Conservation (phyloP, 2,329 filamentous ascomycete species). For the Colletotrichum zoysiae region DNA sequence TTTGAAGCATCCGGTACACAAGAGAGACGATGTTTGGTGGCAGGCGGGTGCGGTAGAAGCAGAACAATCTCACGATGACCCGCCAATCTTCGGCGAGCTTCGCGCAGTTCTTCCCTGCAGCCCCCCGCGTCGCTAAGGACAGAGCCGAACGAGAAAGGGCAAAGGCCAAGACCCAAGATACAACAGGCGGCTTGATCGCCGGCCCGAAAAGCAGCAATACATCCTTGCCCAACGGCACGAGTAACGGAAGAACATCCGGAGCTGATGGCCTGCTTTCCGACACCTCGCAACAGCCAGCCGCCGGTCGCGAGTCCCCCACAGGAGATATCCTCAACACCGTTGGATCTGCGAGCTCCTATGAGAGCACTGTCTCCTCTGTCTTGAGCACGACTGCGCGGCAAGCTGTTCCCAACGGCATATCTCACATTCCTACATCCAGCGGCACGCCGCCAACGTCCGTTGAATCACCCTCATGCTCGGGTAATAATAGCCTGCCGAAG, state of each 20-base stretch:
- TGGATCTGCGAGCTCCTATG: slow-evolving; percentile 79
- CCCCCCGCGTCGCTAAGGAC: slow-evolving; percentile 74
- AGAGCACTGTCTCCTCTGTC: slow-evolving; percentile 78
- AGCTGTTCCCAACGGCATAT: slow-evolving; percentile 56
- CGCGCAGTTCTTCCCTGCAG: slow-evolving; percentile 87
- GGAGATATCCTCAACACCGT: slow-evolving; percentile 78
- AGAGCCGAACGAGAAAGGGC: slow-evolving; percentile 72
- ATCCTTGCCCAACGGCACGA: slow-evolving; percentile 41
- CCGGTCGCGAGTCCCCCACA: slow-evolving; percentile 70
- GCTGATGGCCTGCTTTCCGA: slow-evolving; percentile 48
- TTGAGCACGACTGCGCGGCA: slow-evolving; percentile 68
- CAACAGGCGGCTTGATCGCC: slow-evolving; percentile 43
- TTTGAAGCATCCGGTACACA: slow-evolving; percentile 45
- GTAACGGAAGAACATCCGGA: slow-evolving; percentile 23
- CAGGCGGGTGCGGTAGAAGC: slow-evolving; percentile 65
- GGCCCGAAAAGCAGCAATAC: slow-evolving; percentile 46
- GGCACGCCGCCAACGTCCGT: slow-evolving; percentile 64
- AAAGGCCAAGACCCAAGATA: slow-evolving; percentile 61
- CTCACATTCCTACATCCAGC: slow-evolving; percentile 58
- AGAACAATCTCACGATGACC: slow-evolving; percentile 75
- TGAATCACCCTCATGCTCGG: slow-evolving; percentile 65
- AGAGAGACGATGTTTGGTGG: slow-evolving; percentile 69
- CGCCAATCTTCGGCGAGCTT: slow-evolving; percentile 82
- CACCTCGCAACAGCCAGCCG: slow-evolving; percentile 55
- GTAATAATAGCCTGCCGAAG: slow-evolving; percentile 63